phyloP scores from a whole-genome alignment of 768 basidiomycete species.

The Leccinum imitatum region DNA sequence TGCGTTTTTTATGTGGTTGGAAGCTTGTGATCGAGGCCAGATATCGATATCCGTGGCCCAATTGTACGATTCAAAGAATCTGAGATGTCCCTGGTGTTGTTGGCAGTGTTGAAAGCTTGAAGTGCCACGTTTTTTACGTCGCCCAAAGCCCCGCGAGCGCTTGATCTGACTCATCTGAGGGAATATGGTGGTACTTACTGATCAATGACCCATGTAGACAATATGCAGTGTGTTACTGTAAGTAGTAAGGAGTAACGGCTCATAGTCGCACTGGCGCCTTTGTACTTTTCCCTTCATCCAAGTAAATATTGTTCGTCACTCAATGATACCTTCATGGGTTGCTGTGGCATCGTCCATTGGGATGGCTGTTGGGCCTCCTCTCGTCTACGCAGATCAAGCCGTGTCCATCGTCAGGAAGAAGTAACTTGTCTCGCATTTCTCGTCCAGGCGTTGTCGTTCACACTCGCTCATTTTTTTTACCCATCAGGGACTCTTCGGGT shows the following conservation, averaged over 20 bases:
- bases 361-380: conserved; percentile 83
- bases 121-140: conserved; percentile 7
- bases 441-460: conserved; percentile 3
- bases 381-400: conserved; percentile 84
- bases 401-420: conserved; percentile 78
- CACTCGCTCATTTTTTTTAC: conserved; percentile 5
- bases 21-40: conserved; percentile 18
- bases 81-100: not conserved
- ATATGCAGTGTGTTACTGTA: conserved; percentile 7
- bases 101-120: not conserved
- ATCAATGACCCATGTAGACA: no score
- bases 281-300: not conserved
- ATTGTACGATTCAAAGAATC: not conserved
- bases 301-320: not conserved
- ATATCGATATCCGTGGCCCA: conserved; percentile 12
- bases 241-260: not conserved
- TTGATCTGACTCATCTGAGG: not conserved
- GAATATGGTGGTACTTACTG: not conserved
- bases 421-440: conserved; percentile 35
- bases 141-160: conserved; percentile 10
- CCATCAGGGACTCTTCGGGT: conserved; percentile 71
- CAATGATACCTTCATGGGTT: conserved; percentile 59
- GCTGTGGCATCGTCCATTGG: conserved; percentile 67
- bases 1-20: conserved; percentile 14
- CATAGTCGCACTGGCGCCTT: conserved; percentile 9